Percentiles rank a stretch among this genome's conserved stretches.
Evolutionary conservation across 345 rosid genomes (phyloP).

Genomic region (Conringia planisiliqua): DNA sequence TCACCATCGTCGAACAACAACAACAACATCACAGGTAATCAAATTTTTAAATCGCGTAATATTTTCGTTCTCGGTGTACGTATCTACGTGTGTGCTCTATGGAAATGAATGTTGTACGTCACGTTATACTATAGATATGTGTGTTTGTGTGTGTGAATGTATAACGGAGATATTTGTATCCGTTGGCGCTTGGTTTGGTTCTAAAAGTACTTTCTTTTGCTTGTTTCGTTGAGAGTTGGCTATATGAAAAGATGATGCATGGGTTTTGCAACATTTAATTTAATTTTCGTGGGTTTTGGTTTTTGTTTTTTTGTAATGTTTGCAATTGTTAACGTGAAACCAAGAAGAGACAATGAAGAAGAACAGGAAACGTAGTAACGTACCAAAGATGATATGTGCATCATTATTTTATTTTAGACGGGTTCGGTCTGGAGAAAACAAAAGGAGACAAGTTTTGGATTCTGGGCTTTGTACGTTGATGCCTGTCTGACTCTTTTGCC

Average conservation of each 20-base stretch:
- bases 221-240: slow-evolving; percentile 6
- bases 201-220: neutral
- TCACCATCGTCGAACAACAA: slow-evolving; percentile 60
- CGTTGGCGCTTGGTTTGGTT: slow-evolving; percentile 19
- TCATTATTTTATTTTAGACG: slow-evolving; percentile 18
- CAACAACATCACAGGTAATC: slow-evolving; percentile 40
- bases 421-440: slow-evolving; percentile 12
- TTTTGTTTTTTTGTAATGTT: neutral
- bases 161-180: slow-evolving; percentile 30
- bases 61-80: neutral
- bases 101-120: slow-evolving; percentile 19
- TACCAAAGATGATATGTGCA: slow-evolving; percentile 31
- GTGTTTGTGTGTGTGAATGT: slow-evolving; percentile 28
- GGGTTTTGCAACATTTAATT: neutral
- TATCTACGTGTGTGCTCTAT: slow-evolving; percentile 11
- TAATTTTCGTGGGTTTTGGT: neutral
- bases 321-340: slow-evolving; percentile 13
- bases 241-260: slow-evolving; percentile 23
- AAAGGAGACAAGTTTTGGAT: slow-evolving; percentile 24
- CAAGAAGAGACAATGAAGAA: slow-evolving; percentile 29
- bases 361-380: slow-evolving; percentile 25
- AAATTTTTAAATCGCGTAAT: neutral
- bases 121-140: slow-evolving; percentile 20
- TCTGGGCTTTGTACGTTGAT: slow-evolving; percentile 25
- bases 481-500: slow-evolving; percentile 32